A percentile compares a stretch with the other conserved stretches of the same genome.
Conservation (phyloP, 129 eudicot species). For the Escallonia herrerae region DNA sequence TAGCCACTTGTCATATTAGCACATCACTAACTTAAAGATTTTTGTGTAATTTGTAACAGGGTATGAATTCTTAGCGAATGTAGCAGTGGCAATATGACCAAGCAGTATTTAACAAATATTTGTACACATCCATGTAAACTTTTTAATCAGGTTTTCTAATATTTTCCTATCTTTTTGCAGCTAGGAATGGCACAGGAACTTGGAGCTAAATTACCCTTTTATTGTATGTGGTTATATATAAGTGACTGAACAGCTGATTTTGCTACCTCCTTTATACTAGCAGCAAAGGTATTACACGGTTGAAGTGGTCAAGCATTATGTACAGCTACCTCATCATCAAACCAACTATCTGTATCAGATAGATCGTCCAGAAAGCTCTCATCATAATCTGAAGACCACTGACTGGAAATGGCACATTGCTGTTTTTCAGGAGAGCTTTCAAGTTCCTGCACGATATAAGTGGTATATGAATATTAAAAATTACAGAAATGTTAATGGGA, state of each 20-base stretch:
- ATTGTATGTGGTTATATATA: neutral
- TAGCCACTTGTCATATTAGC: no score
- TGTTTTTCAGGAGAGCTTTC: conserved; percentile 36
- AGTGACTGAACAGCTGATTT: neutral
- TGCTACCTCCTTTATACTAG: neutral
- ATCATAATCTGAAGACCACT: conserved; percentile 62
- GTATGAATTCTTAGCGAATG: no score
- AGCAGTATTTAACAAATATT: no score
- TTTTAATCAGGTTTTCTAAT: no score
- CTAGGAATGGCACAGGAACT: no score
- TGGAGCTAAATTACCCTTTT: no score
- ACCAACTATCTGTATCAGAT: conserved; percentile 61
- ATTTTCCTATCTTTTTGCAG: no score
- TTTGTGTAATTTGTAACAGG: no score
- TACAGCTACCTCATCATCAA: conserved; percentile 39
- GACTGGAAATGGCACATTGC: conserved; percentile 33
- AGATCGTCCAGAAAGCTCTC: conserved; percentile 50
- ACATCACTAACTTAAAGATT: no score
- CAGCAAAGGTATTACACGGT: neutral
- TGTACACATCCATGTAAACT: no score
- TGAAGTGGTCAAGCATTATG: conserved; percentile 12
- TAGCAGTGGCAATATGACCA: no score
- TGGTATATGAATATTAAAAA: conserved; percentile 4
- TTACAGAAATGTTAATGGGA: neutral
- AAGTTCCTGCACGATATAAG: conserved; percentile 40